Evolutionary conservation across 805 yeast species (phyloP), one percentile per base, ranked within the genome.

Genomic region (Ogataea nakhonphanomensis): DNA sequence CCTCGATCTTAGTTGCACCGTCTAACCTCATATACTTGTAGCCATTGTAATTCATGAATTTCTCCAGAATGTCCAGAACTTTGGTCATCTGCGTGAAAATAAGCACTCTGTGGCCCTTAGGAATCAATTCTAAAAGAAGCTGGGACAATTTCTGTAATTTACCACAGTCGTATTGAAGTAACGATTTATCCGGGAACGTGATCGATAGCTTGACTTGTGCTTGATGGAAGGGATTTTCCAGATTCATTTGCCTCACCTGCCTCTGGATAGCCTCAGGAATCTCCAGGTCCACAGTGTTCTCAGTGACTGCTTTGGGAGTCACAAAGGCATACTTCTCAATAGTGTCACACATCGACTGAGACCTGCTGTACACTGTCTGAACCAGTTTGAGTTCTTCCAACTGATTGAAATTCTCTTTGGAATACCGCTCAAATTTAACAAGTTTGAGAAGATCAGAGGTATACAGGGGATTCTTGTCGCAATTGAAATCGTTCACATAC

Each of bases 71-170:
- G 64, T 93, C 99, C 61, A 93, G 70, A 7, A 93, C 98, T 57
- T 86, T 86, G 2, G 99, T 91, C 99, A 93, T 93, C 58, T 93
- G 99, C 0, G 99, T 93, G 67, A 93, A 93, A 43, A 93, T 91
- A 46, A 93, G 72, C 0, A 95, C 97, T 46, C 99, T 73, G 59
- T 93, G 99, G 0, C 98, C 98, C 32, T 79, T 79, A 25, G 84
- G 81, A 37, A 84, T 83, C 47, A 95, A 69, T 20, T 87, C 83
- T 43, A 83, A 86, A 39, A 93, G 64, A 33, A 93, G 65, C 3
- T 67, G 62, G 0, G 97, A 91, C 36, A 93, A 65, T 52, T 81
- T 84, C 59, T 93, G 99, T 26, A 93, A 69, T 62, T 93, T 93
- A 44, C 99, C 99, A 69, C 99, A 93, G 61, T 93, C 99, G 59